These are phyloP conservation scores for Trichoderma reesei DNA, from an alignment of 495 filamentous ascomycete species.

Conservation along the genomic window DNA sequence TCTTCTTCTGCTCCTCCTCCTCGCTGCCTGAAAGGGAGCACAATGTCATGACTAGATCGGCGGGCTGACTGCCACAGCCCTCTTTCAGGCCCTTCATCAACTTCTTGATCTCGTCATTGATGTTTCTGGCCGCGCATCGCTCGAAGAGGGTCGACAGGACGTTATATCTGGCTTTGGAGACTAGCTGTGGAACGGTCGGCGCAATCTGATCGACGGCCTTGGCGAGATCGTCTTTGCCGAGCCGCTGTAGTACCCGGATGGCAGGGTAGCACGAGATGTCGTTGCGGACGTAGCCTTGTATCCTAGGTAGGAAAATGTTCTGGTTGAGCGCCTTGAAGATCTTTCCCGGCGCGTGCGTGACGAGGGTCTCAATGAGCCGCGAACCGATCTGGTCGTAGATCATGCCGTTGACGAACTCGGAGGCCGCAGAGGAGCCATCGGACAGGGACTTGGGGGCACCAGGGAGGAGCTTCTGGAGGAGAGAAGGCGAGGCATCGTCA, in stretches of 20 bases:
- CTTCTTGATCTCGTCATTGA: conserved; percentile 44
- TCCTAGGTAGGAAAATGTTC: conserved; percentile 62
- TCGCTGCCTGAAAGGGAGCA: conserved; percentile 37
- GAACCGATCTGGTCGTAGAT: conserved; percentile 86
- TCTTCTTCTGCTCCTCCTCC: conserved; percentile 35
- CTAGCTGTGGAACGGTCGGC: conserved; percentile 56
- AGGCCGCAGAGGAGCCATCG: conserved; percentile 32
- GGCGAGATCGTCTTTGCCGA: conserved; percentile 73
- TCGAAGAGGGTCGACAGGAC: conserved; percentile 77
- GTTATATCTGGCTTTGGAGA: conserved; percentile 63
- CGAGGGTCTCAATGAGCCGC: conserved; percentile 75
- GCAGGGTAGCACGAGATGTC: conserved; percentile 82
- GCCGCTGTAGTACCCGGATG: conserved; percentile 64
- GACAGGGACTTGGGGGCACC: conserved; percentile 33
- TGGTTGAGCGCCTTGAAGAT: conserved; percentile 77
- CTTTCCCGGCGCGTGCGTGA: conserved; percentile 70
- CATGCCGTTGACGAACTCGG: conserved; percentile 68
- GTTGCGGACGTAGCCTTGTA: conserved; percentile 72
- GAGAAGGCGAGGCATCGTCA: conserved; percentile 8
- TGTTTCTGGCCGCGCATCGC: conserved; percentile 56
- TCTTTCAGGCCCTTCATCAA: conserved; percentile 51
- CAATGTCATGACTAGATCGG: conserved; percentile 45
- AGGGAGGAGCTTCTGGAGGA: conserved; percentile 34
- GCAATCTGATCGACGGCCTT: conserved; percentile 56
- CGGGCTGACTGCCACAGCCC: conserved; percentile 47